Evolutionary conservation across 2,329 filamentous ascomycete species (phyloP).

Genomic region (Penicillium janthinellum): DNA sequence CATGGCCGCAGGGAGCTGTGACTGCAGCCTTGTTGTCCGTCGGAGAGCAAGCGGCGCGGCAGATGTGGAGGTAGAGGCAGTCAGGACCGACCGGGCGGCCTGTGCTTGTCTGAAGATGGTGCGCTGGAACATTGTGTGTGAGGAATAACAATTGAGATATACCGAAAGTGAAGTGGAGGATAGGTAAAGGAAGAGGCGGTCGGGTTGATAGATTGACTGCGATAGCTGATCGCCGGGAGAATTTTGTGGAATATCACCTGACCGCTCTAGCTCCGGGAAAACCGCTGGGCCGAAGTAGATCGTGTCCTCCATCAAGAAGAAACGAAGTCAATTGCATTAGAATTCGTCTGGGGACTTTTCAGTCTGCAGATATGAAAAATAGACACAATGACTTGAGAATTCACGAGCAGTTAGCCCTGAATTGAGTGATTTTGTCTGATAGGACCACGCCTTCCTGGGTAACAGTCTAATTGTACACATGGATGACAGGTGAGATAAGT

Average conservation of each 20-base stretch:
- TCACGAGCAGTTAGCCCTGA: background rate
- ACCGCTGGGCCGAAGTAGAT: constrained; percentile 9
- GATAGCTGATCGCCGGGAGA: constrained; percentile 21
- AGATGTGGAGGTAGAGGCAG: constrained; percentile 33
- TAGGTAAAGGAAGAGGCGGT: constrained; percentile 4
- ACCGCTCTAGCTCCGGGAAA: constrained; percentile 22
- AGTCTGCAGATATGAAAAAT: background rate
- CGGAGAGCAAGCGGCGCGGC: constrained; percentile 36
- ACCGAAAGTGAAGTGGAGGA: constrained; percentile 2
- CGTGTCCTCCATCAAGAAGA: background rate
- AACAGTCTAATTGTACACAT: no score
- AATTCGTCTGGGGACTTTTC: background rate
- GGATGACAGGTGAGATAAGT: no score
- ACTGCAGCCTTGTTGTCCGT: constrained; percentile 39
- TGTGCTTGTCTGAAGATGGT: constrained; percentile 46
- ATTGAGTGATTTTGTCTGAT: background rate
- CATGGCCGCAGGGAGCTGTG: constrained; percentile 30
- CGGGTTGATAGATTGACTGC: background rate
- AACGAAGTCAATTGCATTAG: background rate
- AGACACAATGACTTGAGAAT: background rate
- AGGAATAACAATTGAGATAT: constrained; percentile 9
- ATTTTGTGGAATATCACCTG: constrained; percentile 25
- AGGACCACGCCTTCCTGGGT: no score
- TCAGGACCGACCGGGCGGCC: constrained; percentile 38
- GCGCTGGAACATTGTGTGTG: constrained; percentile 45